Base-by-base conservation (phyloP, 139 green algal species). In the Chlorella sp. region DNA sequence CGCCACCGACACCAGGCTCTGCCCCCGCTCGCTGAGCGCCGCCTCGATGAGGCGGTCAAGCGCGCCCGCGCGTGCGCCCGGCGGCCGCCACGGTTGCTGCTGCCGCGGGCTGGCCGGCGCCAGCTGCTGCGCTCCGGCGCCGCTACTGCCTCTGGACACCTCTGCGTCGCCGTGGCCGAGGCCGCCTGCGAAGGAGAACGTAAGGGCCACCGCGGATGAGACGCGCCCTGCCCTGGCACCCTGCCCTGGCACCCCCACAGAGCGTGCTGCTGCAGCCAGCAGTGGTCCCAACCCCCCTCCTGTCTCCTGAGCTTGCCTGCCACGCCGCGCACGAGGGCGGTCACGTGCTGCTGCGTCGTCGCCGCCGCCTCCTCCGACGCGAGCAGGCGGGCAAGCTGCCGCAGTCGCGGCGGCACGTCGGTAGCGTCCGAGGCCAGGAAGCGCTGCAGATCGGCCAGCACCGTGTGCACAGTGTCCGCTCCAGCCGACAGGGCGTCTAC, bases 1-100 rank as follows among this genome's bases (percentile, higher is more conserved):
- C 8, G 68, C 84, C 27, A 90, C 71, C 3, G 75, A 81, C 56
- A 90, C 77, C 0, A 90, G 68, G 66, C 43, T 74, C 40, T 81
- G 66, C 9, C 85, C 85, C 11, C 55, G 59, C 0, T 86, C 53
- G 56, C 70, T 87, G 8, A 80, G 73, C 41, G 89, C 61, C 33
- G 83, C 83, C 12, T 58, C 70, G 5, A 90, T 33, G 0, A 90
- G 19, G 19, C 78, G 69, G 33, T 79, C 81, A 60, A 85, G 31
- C 12, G 55, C 41, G 5, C 25, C 38, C 23, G 38, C 35, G 51
- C 48, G 12, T 15, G 40, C n/a, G n/a, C n/a, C n/a, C n/a, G n/a
- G n/a, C n/a, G 55, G 12, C 3, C 8, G 25, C 15, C 6, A 14
- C 23, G 5, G 58, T 6, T 17, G 71, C 3, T 2, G 72, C 31